A percentile compares a stretch with the other conserved stretches of the same genome.
These are phyloP conservation scores for Emergomyces africanus DNA, from an alignment of 2,329 filamentous ascomycete species.

Conservation along the genomic window DNA sequence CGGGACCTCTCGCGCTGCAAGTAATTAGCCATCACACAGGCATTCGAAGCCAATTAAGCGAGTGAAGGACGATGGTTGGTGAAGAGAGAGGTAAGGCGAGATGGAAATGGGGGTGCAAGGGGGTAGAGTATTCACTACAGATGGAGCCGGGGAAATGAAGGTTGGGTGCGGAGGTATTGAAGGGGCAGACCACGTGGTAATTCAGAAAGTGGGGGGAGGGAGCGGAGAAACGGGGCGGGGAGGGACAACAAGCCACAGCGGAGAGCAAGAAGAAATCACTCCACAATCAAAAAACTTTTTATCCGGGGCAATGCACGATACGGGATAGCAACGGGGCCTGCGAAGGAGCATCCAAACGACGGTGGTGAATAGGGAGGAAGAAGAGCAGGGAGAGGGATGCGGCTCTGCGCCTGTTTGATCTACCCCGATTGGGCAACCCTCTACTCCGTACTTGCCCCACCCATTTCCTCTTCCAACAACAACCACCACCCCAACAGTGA, in stretches of 20 bases:
- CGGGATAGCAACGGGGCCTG: background rate
- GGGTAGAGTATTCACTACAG: background rate
- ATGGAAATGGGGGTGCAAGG: background rate
- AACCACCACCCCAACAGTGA: too few species aligned
- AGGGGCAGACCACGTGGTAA: background rate
- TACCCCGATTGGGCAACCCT: background rate
- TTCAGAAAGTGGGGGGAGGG: background rate
- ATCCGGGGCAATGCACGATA: background rate
- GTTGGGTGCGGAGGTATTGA: background rate
- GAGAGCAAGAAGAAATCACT: background rate
- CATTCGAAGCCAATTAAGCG: conserved; percentile 17
- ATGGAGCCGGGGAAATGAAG: background rate
- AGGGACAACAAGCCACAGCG: background rate
- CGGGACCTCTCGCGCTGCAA: conserved; percentile 65
- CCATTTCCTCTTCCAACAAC: background rate
- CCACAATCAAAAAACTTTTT: background rate
- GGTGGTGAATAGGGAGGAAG: background rate
- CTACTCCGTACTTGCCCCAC: background rate
- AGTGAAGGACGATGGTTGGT: background rate
- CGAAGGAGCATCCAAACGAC: background rate
- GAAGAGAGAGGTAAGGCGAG: background rate
- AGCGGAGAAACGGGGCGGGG: background rate
- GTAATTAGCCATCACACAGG: conserved; percentile 23
- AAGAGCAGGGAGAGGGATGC: background rate
- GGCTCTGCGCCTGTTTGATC: background rate